Evolutionary conservation across 2,329 filamentous ascomycete genomes (phyloP).

Genomic region (Immersiporthe knoxdaviesiana): DNA sequence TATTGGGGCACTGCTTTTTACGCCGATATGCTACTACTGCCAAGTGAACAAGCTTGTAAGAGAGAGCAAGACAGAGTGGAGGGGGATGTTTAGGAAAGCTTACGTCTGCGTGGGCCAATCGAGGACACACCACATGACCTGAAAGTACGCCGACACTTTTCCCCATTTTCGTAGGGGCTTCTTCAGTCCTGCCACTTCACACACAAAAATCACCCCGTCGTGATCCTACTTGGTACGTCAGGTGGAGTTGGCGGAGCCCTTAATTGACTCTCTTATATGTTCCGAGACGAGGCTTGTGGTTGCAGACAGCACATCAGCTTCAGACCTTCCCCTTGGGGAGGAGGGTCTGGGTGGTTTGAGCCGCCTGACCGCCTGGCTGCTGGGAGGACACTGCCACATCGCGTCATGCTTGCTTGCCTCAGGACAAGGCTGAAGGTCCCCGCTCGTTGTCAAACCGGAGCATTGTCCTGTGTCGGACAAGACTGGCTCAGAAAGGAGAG

Average conservation of each 20-base stretch:
- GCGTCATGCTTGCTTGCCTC: slow-evolving; percentile 3
- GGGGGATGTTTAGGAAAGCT: background rate
- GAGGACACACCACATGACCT: background rate
- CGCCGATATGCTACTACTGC: background rate
- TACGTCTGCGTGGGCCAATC: background rate
- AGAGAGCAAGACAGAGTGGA: no score
- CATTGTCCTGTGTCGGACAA: background rate
- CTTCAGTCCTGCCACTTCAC: background rate
- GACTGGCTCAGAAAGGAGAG: background rate
- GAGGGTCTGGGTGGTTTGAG: background rate
- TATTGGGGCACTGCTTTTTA: background rate
- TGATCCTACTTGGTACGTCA: background rate
- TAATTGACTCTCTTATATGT: slow-evolving; percentile 2
- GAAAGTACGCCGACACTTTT: background rate
- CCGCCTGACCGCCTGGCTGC: background rate
- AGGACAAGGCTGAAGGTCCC: slow-evolving; percentile 7
- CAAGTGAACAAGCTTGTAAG: background rate
- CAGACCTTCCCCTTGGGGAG: background rate
- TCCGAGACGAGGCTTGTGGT: slow-evolving; percentile 8
- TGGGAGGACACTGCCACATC: slow-evolving; percentile 5
- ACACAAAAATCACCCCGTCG: no score
- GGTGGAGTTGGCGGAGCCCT: slow-evolving; percentile 6
- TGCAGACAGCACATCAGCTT: background rate
- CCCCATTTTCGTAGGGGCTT: no score
- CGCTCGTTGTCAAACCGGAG: slow-evolving; percentile 15